Evolutionary conservation across 257 asterid species (phyloP).

Genomic region (Fraxinus excelsior): DNA sequence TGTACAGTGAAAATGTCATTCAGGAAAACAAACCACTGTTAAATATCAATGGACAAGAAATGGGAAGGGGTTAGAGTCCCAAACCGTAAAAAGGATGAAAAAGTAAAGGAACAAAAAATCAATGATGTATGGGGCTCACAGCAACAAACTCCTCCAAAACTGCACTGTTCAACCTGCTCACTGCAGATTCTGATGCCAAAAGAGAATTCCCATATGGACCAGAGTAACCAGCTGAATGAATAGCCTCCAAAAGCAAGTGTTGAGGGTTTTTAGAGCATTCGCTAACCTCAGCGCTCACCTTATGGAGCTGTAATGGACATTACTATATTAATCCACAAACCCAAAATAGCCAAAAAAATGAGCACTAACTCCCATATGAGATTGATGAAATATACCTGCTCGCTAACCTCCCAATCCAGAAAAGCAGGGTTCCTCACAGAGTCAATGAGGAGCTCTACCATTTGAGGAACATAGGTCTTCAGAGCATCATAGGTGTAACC

Average conservation of each 20-base stretch:
- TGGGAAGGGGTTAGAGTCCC: background rate
- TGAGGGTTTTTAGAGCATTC: slow-evolving; percentile 74
- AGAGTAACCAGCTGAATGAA: slow-evolving; percentile 72
- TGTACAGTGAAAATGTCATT: slow-evolving; percentile 31
- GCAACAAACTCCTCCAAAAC: slow-evolving; percentile 77
- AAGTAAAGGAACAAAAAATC: background rate
- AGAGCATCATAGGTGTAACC: slow-evolving; percentile 76
- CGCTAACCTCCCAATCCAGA: slow-evolving; percentile 92
- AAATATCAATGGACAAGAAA: slow-evolving; percentile 7
- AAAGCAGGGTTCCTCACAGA: slow-evolving; percentile 83
- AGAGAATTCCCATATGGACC: slow-evolving; percentile 70
- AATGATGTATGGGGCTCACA: slow-evolving; percentile 46
- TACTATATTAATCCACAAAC: slow-evolving; percentile 15
- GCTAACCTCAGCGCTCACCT: slow-evolving; percentile 56
- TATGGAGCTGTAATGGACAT: slow-evolving; percentile 51
- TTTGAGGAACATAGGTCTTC: slow-evolving; percentile 73
- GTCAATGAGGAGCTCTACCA: slow-evolving; percentile 89
- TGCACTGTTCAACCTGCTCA: slow-evolving; percentile 50
- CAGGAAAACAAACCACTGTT: slow-evolving; percentile 19
- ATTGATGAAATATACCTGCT: slow-evolving; percentile 59
- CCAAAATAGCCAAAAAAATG: background rate
- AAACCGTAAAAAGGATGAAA: slow-evolving; percentile 7
- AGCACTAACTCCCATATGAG: slow-evolving; percentile 17
- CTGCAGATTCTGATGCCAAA: slow-evolving; percentile 70
- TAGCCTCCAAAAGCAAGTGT: slow-evolving; percentile 78